Evolutionary conservation across 2,329 filamentous ascomycete species (phyloP), one percentile per base, ranked within the genome.

Genomic region (Xylariomycetidae sp.): DNA sequence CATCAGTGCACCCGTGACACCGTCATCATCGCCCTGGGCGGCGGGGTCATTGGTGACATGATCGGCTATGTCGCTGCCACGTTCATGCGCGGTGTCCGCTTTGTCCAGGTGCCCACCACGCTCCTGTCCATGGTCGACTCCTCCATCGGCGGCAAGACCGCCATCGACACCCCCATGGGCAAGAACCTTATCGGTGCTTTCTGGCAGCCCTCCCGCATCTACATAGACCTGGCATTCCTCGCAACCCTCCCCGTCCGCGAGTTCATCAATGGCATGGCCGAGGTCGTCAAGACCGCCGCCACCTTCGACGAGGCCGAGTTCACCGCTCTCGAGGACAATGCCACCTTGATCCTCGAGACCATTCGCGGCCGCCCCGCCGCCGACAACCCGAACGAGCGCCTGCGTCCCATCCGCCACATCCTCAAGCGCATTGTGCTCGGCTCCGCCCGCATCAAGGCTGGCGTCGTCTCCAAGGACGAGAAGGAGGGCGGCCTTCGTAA

Each of bases 261-360:
- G 62, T 90, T 98, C 54, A 88, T 95, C 62, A 98, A 98, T 58
- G 92, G 92, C 40, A 95, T 98, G 90, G 92, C 90, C 17, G 92
- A 98, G 65, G 90, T 98, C 19, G 75, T 95, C 58, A 95, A 95
- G 74, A 98, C 92, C 4, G 92, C 92, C 3, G 92, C 92, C 34
- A 96, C 98, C 49, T 95, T 90, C 77, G 79, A 94, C 52, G 87
- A 93, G 60, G 64, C 71, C 8, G 90, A 95, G 54, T 98, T 98
- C 56, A 74, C 81, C 26, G 66, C 82, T 10, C 69, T 98, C 13
- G 92, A 98, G 57, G 71, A 83, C 46, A 86, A 92, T 50, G 88
- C 89, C 2, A 67, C 81, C 23, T 64, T 72, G 5, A 88, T 98
- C 32, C 72, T 95, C 52, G 70, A 74, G 16, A 78, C 85, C 7